Percentiles rank a stretch among this genome's conserved stretches.
Evolutionary conservation across 805 yeast genomes (phyloP).

Genomic region (Wickerhamiella parazyma): DNA sequence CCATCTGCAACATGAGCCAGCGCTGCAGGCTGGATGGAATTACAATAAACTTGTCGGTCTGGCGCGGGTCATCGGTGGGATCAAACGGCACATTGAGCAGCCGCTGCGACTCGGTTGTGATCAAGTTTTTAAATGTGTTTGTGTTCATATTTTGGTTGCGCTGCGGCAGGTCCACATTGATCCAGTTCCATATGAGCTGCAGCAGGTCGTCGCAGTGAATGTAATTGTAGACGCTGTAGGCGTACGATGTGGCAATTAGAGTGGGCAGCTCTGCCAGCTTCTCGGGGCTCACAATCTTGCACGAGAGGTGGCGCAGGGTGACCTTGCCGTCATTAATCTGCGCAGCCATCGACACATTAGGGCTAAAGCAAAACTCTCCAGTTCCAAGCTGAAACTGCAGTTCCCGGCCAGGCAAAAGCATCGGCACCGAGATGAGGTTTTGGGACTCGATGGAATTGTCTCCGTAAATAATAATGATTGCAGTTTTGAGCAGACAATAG

Average conservation of each 20-base stretch:
- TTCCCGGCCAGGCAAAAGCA: slow-evolving; percentile 7
- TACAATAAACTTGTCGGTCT: slow-evolving; percentile 58
- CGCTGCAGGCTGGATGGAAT: slow-evolving; percentile 63
- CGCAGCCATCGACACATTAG: slow-evolving; percentile 23
- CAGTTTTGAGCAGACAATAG: slow-evolving; percentile 14
- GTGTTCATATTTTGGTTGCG: slow-evolving; percentile 15
- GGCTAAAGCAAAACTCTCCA: slow-evolving; percentile 22
- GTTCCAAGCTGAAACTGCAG: slow-evolving; percentile 2
- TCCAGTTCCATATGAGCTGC: slow-evolving; percentile 38
- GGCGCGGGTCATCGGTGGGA: slow-evolving; percentile 44
- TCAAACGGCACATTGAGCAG: slow-evolving; percentile 62
- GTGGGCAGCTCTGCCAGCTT: slow-evolving; percentile 28
- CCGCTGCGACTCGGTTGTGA: slow-evolving; percentile 56
- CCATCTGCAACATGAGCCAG: slow-evolving; percentile 52
- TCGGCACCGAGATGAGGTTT: slow-evolving; percentile 14
- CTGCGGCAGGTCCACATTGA: slow-evolving; percentile 22
- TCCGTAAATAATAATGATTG: slow-evolving; percentile 14
- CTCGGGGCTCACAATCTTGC: slow-evolving; percentile 5
- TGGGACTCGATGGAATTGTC: slow-evolving; percentile 18
- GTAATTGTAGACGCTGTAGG: slow-evolving; percentile 56
- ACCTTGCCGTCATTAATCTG: slow-evolving; percentile 10
- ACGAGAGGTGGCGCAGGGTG: slow-evolving; percentile 14
- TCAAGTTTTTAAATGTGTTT: slow-evolving; percentile 29
- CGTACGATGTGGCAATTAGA: slow-evolving; percentile 51
- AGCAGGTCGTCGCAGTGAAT: slow-evolving; percentile 58